These are phyloP conservation scores for Logfia minima DNA, from an alignment of 129 eudicot species.

Conservation along the genomic window DNA sequence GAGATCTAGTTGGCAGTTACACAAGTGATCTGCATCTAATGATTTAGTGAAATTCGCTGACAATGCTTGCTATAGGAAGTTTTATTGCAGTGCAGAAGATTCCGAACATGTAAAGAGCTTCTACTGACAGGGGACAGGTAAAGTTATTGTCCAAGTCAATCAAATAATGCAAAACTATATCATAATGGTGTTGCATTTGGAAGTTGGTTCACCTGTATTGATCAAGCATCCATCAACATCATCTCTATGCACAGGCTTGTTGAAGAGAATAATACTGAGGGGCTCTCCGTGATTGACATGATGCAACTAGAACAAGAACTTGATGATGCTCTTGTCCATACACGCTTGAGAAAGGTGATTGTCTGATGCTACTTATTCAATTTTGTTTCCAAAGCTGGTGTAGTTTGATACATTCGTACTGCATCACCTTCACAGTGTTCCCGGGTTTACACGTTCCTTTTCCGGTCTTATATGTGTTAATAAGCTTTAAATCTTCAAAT, in stretches of 20 bases:
- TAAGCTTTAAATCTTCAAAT: neutral
- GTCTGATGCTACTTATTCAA: neutral
- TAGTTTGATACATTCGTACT: neutral
- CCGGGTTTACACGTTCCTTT: neutral
- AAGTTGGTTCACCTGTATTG: neutral
- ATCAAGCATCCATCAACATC: neutral
- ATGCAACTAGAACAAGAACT: constrained; percentile 53
- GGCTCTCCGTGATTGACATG: constrained; percentile 39
- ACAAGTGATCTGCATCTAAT: neutral
- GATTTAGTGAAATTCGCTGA: neutral
- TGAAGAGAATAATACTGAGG: constrained; percentile 25
- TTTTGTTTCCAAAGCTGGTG: neutral
- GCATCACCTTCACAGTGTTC: neutral
- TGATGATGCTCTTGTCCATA: constrained; percentile 40
- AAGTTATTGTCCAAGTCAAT: neutral
- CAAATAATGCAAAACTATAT: neutral
- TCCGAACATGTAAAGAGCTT: constrained; percentile 42
- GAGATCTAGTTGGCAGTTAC: neutral
- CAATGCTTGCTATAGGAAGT: neutral
- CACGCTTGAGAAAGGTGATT: constrained; percentile 51
- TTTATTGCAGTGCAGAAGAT: constrained; percentile 19
- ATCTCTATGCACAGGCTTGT: constrained; percentile 38
- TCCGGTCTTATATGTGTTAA: neutral
- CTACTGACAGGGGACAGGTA: constrained; percentile 46
- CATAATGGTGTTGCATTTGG: neutral